Evolutionary conservation across 1,284 basidiomycete species (phyloP).

Genomic region (Trichosporon sp.): DNA sequence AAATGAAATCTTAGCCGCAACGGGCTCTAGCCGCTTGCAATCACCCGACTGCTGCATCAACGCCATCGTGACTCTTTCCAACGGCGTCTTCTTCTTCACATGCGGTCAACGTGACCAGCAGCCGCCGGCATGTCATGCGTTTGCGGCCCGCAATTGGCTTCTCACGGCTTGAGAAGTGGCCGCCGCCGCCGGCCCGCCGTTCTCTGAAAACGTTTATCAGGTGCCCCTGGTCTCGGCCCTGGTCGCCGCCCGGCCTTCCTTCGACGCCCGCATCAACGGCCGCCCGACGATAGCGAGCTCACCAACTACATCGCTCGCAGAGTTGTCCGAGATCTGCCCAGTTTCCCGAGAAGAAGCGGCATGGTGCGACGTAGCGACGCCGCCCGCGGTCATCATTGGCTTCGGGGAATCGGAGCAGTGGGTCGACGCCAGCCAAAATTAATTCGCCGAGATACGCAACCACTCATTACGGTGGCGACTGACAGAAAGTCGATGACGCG

Average conservation of each 20-base stretch:
- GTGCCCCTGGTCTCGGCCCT: not conserved
- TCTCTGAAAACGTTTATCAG: not conserved
- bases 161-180: not conserved
- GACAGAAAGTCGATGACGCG: not conserved
- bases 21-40: no score
- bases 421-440: slow-evolving; percentile 7
- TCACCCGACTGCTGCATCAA: not conserved
- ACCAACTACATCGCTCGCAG: not conserved
- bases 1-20: not conserved
- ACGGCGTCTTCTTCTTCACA: not conserved
- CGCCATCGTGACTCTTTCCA: not conserved
- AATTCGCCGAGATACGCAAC: slow-evolving; percentile 17
- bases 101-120: not conserved
- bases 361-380: not conserved
- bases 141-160: not conserved
- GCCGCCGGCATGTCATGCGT: not conserved
- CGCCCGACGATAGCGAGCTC: not conserved
- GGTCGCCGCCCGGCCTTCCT: not conserved
- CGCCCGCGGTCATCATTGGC: slow-evolving; percentile 1
- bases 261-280: not conserved
- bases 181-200: no score
- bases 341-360: not conserved
- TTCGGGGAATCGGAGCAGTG: slow-evolving; percentile 13
- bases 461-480: not conserved
- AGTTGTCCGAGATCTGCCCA: slow-evolving; percentile 1